Base-by-base conservation (phyloP, 2,329 filamentous ascomycete species). In the Fusarium penzigii region DNA sequence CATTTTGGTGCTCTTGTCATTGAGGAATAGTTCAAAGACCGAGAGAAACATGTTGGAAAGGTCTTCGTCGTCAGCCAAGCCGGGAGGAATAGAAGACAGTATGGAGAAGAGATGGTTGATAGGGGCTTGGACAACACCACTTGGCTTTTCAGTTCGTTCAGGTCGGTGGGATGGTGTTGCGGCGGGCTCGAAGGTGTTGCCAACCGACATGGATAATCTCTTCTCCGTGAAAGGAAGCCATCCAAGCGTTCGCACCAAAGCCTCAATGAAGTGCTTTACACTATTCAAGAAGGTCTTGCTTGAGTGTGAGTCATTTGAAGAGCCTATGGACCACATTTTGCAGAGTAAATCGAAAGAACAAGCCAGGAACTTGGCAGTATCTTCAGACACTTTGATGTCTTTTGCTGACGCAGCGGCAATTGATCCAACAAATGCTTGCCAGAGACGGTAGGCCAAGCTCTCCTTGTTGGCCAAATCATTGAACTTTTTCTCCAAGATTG, bases 351-450 rank as follows among this genome's bases (percentile, higher is more conserved):
- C 84, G 45, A 93, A 79, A 17, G 92, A 78, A 40, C 84, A 79
- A 17, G 89, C 87, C 55, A 96, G 80, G 52, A 92, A 93, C 55
- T 85, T 82, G 65, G 90, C 89, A 2, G 92, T 90, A 55, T 97
- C 93, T 12, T 82, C 82, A 0, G 91, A 92, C 7, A 92, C 86
- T 63, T 93, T 96, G 62, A 99, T 88, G 70, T 99, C 94, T 71
- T 96, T 96, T 40, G 80, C 81, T 20, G 87, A 87, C 39, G 89
- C 88, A 44, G 82, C 80, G 3, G 85, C 81, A 25, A 92, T 75
- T 1, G 86, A 82, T 4, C 76, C 73, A 41, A 90, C 76, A 12
- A 91, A 75, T 1, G 80, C 76, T 29, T 75, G 69, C 87, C 87
- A 90, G 38, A 90, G 75, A 8, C 72, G 75, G 44, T 72, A 75